Conservation (phyloP, 2,329 filamentous ascomycete species). For the Dryadomyces sulphureus region DNA sequence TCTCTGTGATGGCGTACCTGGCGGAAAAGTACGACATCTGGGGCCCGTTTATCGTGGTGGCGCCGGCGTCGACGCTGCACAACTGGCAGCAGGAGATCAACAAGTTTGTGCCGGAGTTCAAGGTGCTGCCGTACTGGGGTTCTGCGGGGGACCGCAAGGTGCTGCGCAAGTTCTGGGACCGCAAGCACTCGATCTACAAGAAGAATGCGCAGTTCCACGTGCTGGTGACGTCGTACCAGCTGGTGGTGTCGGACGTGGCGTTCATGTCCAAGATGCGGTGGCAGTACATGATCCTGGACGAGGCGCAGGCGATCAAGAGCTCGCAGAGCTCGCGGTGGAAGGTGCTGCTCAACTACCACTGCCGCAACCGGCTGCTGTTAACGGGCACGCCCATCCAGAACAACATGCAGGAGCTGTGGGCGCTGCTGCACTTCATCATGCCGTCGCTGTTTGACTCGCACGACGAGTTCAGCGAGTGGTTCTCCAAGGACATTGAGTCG, state of each 20-base stretch:
- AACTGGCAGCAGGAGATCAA: constrained; percentile 99
- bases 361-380: constrained; percentile 80
- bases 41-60: constrained; percentile 94
- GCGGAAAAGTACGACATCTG: constrained; percentile 96
- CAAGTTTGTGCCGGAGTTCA: constrained; percentile 86
- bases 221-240: constrained; percentile 88
- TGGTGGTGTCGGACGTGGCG: constrained; percentile 87
- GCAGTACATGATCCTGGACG: constrained; percentile 99
- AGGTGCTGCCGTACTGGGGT: constrained; percentile 96
- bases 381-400: constrained; percentile 98
- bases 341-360: constrained; percentile 83
- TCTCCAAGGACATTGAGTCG: constrained; percentile 91
- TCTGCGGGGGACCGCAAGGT: constrained; percentile 89
- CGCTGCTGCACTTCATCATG: constrained; percentile 97
- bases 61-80: constrained; percentile 88
- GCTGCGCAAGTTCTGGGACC: constrained; percentile 96
- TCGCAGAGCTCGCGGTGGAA: constrained; percentile 96
- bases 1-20: constrained; percentile 97
- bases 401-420: constrained; percentile 99
- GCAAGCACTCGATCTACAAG: constrained; percentile 90
- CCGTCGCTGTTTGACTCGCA: constrained; percentile 94
- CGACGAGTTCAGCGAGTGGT: constrained; percentile 88
- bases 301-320: constrained; percentile 97
- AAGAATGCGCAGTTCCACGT: constrained; percentile 92
- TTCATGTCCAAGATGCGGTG: constrained; percentile 99